Evolutionary conservation across 768 basidiomycete species (phyloP).

Genomic region (Boletus rubroflammeus): DNA sequence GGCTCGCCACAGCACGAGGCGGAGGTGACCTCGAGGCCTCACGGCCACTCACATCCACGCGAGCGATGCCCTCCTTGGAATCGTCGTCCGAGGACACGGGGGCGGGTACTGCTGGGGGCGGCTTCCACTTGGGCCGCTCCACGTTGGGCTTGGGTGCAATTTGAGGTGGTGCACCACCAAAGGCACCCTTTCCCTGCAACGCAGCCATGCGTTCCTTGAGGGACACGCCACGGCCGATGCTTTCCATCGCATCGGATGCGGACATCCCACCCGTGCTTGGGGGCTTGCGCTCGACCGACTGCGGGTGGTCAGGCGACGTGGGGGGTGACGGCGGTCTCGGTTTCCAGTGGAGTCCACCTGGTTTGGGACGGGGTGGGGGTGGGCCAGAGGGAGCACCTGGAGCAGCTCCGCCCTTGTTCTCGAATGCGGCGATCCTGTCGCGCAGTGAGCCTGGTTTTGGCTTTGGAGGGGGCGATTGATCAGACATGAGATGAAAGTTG

Average conservation of each 20-base stretch:
- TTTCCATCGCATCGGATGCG: conserved; percentile 83
- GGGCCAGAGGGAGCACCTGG: conserved; percentile 32
- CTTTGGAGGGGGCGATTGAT: conserved; percentile 53
- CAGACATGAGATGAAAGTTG: conserved; percentile 49
- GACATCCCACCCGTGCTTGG: conserved; percentile 52
- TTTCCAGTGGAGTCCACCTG: conserved; percentile 68
- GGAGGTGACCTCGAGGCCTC: conserved; percentile 36
- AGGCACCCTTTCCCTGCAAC: conserved; percentile 77
- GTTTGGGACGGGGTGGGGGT: conserved; percentile 46
- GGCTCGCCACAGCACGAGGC: conserved; percentile 18
- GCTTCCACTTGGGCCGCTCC: conserved; percentile 85
- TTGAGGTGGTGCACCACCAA: conserved; percentile 54
- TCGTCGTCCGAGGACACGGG: conserved; percentile 40
- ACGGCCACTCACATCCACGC: conserved; percentile 18
- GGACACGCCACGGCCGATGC: conserved; percentile 75
- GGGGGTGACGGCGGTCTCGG: conserved; percentile 52
- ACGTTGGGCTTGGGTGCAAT: conserved; percentile 46
- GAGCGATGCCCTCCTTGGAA: conserved; percentile 30
- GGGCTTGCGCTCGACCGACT: conserved; percentile 22
- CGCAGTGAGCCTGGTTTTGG: conserved; percentile 75
- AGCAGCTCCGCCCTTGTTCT: conserved; percentile 44
- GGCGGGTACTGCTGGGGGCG: conserved; percentile 54
- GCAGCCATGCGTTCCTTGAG: conserved; percentile 96
- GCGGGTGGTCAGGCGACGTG: conserved; percentile 27
- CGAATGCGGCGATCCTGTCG: conserved; percentile 87